Evolutionary conservation across 2,329 filamentous ascomycete species (phyloP).

Genomic region (Fusarium torulosum): DNA sequence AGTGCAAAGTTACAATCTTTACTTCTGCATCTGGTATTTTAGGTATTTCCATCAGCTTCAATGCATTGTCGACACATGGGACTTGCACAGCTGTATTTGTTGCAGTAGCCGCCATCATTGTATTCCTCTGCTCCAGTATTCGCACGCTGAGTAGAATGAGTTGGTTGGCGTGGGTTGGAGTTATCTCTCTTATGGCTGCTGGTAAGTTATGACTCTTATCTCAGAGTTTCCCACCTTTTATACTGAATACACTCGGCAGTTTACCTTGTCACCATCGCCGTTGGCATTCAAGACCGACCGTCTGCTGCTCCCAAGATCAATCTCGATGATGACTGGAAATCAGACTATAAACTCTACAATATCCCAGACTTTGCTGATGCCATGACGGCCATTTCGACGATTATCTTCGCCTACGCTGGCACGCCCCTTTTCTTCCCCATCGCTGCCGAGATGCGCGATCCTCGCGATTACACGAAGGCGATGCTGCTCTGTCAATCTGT

Average conservation of each 20-base stretch:
- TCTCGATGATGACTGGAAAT: constrained; percentile 15
- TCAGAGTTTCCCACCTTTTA: not conserved
- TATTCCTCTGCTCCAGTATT: constrained; percentile 50
- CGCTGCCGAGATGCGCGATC: constrained; percentile 51
- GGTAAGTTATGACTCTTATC: constrained; percentile 3
- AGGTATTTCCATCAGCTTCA: constrained; percentile 55
- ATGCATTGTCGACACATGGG: constrained; percentile 55
- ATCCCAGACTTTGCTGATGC: constrained; percentile 27
- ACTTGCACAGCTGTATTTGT: constrained; percentile 57
- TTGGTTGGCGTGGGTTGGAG: constrained; percentile 50
- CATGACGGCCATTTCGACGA: constrained; percentile 48
- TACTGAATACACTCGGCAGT: constrained; percentile 2
- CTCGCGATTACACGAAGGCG: constrained; percentile 33
- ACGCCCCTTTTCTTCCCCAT: constrained; percentile 52
- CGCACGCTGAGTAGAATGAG: constrained; percentile 50
- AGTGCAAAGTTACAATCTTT: constrained; percentile 19
- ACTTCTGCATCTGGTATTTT: constrained; percentile 26
- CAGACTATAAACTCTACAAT: constrained; percentile 13
- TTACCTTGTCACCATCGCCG: constrained; percentile 40
- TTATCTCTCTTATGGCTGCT: constrained; percentile 12
- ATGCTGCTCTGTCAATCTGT: constrained; percentile 45
- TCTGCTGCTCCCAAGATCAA: constrained; percentile 19
- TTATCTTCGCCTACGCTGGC: constrained; percentile 55
- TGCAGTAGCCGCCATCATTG: constrained; percentile 49
- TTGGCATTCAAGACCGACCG: constrained; percentile 36